These are phyloP conservation scores for Calonectria hongkongensis DNA, from an alignment of 2,329 filamentous ascomycete species.

Conservation along the genomic window DNA sequence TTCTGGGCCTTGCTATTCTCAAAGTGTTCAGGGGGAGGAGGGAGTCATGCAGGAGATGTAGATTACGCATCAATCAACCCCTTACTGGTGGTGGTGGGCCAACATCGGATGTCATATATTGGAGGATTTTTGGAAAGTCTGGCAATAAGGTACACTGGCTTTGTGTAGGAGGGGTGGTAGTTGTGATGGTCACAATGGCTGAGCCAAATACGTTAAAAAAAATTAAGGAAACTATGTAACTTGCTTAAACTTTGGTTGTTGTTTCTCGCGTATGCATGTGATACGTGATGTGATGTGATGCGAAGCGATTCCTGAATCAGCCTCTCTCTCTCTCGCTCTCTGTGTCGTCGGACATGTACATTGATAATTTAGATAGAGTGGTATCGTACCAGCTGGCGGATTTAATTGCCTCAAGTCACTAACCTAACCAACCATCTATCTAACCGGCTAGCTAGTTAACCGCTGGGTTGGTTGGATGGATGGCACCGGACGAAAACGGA, in stretches of 20 bases:
- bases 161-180: not conserved
- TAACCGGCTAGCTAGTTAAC: not conserved
- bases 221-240: constrained; percentile 30
- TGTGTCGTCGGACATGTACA: not conserved
- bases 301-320: not conserved
- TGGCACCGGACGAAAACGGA: not conserved
- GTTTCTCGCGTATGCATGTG: not conserved
- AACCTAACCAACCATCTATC: too few relatives aligned
- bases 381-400: constrained; percentile 11
- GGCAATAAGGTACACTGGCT: constrained; percentile 21
- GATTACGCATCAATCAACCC: constrained; percentile 25
- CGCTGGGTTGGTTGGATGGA: too few relatives aligned
- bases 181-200: constrained; percentile 24
- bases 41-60: constrained; percentile 49
- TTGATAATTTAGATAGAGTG: not conserved
- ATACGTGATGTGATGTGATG: not conserved
- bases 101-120: constrained; percentile 32
- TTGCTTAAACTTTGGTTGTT: not conserved
- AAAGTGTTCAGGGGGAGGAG: constrained; percentile 24
- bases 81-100: constrained; percentile 23
- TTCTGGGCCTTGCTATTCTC: constrained; percentile 29
- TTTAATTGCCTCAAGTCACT: constrained; percentile 9
- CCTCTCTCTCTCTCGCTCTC: not conserved
- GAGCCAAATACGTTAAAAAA: constrained; percentile 26
- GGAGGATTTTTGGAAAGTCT: constrained; percentile 31